Evolutionary conservation across 75 land plant species (phyloP).

Genomic region (Cryptomeria japonica): DNA sequence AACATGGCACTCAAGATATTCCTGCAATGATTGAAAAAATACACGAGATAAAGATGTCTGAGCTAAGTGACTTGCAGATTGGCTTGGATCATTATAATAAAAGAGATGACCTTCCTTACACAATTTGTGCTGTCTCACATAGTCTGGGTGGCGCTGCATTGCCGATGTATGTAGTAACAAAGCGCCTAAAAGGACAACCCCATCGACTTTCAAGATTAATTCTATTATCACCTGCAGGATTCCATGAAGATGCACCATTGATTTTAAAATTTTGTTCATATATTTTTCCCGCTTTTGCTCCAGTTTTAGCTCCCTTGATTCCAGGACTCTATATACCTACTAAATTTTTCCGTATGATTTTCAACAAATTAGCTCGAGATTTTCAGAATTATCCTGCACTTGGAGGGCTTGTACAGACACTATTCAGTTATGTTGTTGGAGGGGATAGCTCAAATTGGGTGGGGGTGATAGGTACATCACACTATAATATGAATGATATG

Average conservation of each 20-base stretch:
- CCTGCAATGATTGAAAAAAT: slow-evolving; percentile 91
- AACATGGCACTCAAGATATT: slow-evolving; percentile 91
- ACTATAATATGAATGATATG: slow-evolving; percentile 99
- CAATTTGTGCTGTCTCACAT: slow-evolving; percentile 76
- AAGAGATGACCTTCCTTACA: slow-evolving; percentile 61
- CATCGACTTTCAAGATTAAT: slow-evolving; percentile 83
- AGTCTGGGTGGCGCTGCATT: slow-evolving; percentile 96
- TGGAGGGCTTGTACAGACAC: slow-evolving; percentile 92
- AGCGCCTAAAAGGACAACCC: slow-evolving; percentile 61
- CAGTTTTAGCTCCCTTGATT: slow-evolving; percentile 63
- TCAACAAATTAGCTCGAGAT: slow-evolving; percentile 94
- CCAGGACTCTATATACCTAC: slow-evolving; percentile 95
- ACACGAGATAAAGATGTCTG: slow-evolving; percentile 75
- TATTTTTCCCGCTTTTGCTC: slow-evolving; percentile 58
- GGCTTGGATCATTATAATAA: slow-evolving; percentile 16
- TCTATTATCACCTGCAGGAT: slow-evolving; percentile 95
- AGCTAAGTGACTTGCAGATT: slow-evolving; percentile 29
- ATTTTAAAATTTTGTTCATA: slow-evolving; percentile 44
- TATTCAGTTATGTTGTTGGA: slow-evolving; percentile 81
- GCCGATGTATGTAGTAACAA: slow-evolving; percentile 83
- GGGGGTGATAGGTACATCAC: slow-evolving; percentile 82
- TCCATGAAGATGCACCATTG: slow-evolving; percentile 74
- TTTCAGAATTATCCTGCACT: slow-evolving; percentile 95
- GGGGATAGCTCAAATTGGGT: slow-evolving; percentile 99
- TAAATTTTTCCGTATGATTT: slow-evolving; percentile 80